Percentiles rank a stretch among this genome's conserved stretches.
These are phyloP conservation scores for Lanmaoa pseudosensibilis DNA, from an alignment of 768 basidiomycete genomes.

Conservation along the genomic window DNA sequence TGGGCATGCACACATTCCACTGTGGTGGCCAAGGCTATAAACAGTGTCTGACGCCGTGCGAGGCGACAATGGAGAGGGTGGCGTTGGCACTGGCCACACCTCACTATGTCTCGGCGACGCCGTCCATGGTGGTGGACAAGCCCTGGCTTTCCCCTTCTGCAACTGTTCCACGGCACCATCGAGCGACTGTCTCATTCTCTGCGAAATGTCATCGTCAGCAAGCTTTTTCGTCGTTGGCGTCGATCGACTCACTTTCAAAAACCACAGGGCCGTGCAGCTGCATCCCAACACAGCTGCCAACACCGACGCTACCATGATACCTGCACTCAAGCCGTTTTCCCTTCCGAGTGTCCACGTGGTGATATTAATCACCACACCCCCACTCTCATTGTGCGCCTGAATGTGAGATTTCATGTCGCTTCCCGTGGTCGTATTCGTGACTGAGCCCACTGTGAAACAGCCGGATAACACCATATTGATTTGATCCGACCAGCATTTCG, in stretches of 20 bases:
- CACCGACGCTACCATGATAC: conserved; percentile 60
- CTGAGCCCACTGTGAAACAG: conserved; percentile 3
- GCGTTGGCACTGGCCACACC: conserved; percentile 1
- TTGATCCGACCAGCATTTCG: conserved; percentile 3
- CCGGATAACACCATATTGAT: neutral
- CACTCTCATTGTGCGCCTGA: neutral
- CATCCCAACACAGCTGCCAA: conserved; percentile 65
- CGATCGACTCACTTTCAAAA: conserved; percentile 57
- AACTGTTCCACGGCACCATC: neutral
- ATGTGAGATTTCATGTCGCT: neutral
- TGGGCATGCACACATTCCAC: conserved; percentile 1
- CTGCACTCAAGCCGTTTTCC: conserved; percentile 53
- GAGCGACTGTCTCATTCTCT: conserved; percentile 5
- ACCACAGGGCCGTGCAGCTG: conserved; percentile 65
- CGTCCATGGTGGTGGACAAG: neutral
- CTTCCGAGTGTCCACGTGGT: conserved; percentile 1
- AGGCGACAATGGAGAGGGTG: conserved; percentile 9
- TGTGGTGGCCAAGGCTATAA: conserved; percentile 1
- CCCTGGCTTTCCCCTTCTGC: neutral
- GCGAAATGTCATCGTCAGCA: conserved; percentile 4
- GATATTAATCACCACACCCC: conserved; percentile 12
- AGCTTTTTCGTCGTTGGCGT: neutral
- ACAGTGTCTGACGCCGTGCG: neutral
- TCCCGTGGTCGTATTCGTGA: neutral
- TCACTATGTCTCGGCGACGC: neutral